These are phyloP conservation scores for Cyamopsis tetragonoloba DNA, from an alignment of 306 rosid genomes.

Conservation along the genomic window DNA sequence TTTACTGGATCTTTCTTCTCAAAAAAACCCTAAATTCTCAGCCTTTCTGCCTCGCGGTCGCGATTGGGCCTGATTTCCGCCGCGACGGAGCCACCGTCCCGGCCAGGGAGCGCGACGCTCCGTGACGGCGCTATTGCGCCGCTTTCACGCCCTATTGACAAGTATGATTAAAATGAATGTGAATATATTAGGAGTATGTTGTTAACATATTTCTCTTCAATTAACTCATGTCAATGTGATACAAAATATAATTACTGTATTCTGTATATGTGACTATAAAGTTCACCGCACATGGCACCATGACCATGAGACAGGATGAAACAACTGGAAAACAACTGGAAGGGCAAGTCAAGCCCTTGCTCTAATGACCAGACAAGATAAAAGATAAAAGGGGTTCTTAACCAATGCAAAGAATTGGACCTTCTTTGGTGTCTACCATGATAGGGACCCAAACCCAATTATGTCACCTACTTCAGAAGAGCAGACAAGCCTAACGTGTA, in stretches of 20 bases:
- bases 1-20: too few species aligned
- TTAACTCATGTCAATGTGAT: neutral
- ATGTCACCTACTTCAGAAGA: neutral
- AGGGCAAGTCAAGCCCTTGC: slow-evolving; percentile 30
- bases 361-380: slow-evolving; percentile 6
- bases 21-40: too few species aligned
- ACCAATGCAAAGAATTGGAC: neutral
- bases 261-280: neutral
- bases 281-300: neutral
- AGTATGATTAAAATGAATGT: too few species aligned
- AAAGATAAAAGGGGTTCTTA: neutral
- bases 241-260: neutral
- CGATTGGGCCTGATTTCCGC: too few species aligned
- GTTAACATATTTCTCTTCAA: neutral
- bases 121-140: too few species aligned
- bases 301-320: neutral
- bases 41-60: too few species aligned
- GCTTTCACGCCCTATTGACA: too few species aligned
- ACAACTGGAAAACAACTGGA: neutral
- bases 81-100: too few species aligned
- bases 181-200: too few species aligned
- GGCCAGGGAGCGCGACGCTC: too few species aligned
- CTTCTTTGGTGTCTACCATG: slow-evolving; percentile 31
- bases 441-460: slow-evolving; percentile 27
- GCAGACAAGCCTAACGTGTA: slow-evolving; percentile 34